Evolutionary conservation across 805 yeast genomes (phyloP).

Genomic region (Sporopachydermia lactativora): DNA sequence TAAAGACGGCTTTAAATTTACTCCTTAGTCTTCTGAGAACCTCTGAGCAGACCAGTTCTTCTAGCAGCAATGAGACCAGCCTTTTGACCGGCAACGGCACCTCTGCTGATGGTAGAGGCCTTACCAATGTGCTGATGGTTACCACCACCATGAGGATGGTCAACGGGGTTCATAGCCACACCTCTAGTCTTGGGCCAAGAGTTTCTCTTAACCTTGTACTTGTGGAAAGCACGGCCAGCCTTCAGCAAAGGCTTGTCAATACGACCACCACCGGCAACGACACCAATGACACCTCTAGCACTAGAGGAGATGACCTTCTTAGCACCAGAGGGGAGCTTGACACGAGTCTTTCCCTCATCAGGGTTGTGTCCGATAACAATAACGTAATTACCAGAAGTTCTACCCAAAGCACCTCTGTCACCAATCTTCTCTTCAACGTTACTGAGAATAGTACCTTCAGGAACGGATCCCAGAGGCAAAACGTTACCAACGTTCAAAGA

Average conservation of each 20-base stretch:
- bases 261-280: slow-evolving; percentile 99
- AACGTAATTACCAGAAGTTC: slow-evolving; percentile 99
- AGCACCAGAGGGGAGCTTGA: slow-evolving; percentile 98
- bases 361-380: slow-evolving; percentile 98
- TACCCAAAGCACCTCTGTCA: slow-evolving; percentile 99
- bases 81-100: slow-evolving; percentile 99
- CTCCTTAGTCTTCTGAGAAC: slow-evolving; percentile 91
- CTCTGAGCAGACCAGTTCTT: slow-evolving; percentile 99
- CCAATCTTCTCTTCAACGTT: slow-evolving; percentile 98
- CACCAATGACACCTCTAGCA: slow-evolving; percentile 99
- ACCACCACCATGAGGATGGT: slow-evolving; percentile 99
- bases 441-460: slow-evolving; percentile 98
- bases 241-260: slow-evolving; percentile 98
- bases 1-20: too few relatives aligned
- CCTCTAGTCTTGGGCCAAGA: slow-evolving; percentile 99
- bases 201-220: slow-evolving; percentile 98
- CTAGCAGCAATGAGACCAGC: slow-evolving; percentile 99
- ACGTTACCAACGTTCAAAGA: slow-evolving; percentile 94
- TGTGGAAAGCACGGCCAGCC: slow-evolving; percentile 99
- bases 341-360: slow-evolving; percentile 98
- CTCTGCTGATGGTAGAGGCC: slow-evolving; percentile 98
- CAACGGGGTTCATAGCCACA: slow-evolving; percentile 99
- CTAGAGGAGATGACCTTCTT: slow-evolving; percentile 91
- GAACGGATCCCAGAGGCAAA: slow-evolving; percentile 91
- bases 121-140: slow-evolving; percentile 99